Evolutionary conservation across 495 filamentous ascomycete genomes (phyloP), one percentile per base, ranked within the genome.

Genomic region (Xanthoparmelia taractica): DNA sequence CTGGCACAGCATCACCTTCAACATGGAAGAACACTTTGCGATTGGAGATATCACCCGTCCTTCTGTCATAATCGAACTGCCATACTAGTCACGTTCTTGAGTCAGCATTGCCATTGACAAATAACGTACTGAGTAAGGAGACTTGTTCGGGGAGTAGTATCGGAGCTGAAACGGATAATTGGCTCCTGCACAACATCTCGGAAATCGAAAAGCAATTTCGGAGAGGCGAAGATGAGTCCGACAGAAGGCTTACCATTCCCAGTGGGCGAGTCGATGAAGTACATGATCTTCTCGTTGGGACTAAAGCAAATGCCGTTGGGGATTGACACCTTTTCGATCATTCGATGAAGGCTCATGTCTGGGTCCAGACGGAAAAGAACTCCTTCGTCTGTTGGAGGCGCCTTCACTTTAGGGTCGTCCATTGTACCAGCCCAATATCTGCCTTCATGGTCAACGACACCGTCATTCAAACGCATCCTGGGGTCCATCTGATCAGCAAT

Each of bases 361-460:
- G 83, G 78, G 67, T 89, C 81, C 31, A 87, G 79, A 65, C 85
- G 78, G 73, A 87, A 88, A 11, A 89, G 73, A 27, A 81, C 74
- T 31, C 84, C 85, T 77, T 78, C 74, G 54, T 74, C 63, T 25
- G 68, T 66, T 1, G 68, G 74, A 23, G 67, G 60, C 48, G 56
- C 15, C 13, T 57, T 61, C 25, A 67, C 65, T 45, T 70, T 66
- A 29, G 77, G 75, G 68, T 96, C 92, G 66, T 89, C 92, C 91
- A 96, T 96, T 43, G 84, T 81, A n/a, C 91, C 89, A 12, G 89
- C 80, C 90, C 91, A 96, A 73, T 92, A 93, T 50, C 92, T 79
- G 58, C 92, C 92, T 60, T 86, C 78, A 48, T 85, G 86, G 71
- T 96, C 92, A 59, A 89, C 84, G 10, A 84, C 86, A 45, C 91